phyloP scores from a whole-genome alignment of 2,329 filamentous ascomycete species.

The Aureobasidium pullulans region DNA sequence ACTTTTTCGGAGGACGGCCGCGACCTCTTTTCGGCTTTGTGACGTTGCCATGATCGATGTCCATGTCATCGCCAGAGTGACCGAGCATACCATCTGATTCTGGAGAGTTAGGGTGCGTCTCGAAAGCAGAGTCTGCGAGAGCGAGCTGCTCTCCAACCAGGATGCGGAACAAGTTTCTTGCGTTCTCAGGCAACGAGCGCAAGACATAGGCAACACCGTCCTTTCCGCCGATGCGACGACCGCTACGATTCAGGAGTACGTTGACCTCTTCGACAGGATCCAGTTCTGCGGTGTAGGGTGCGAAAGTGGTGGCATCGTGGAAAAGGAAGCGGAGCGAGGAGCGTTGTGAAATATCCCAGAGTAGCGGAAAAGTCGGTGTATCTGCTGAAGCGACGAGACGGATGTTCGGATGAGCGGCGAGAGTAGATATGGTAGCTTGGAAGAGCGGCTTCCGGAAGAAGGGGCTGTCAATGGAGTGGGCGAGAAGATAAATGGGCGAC shows the following conservation, averaged over 20 bases:
- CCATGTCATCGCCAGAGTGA: constrained; percentile 15
- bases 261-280: constrained; percentile 89
- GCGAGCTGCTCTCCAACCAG: constrained; percentile 78
- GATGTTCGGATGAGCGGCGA: constrained; percentile 67
- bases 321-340: constrained; percentile 80
- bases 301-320: constrained; percentile 90
- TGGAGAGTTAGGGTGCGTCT: constrained; percentile 22
- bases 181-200: constrained; percentile 85
- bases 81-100: constrained; percentile 4
- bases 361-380: constrained; percentile 74
- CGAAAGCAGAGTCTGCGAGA: constrained; percentile 43
- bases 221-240: constrained; percentile 73
- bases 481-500: constrained; percentile 32
- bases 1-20: constrained; percentile 15
- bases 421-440: constrained; percentile 66
- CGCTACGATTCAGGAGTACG: constrained; percentile 72
- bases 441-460: constrained; percentile 63
- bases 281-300: constrained; percentile 63
- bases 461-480: constrained; percentile 81
- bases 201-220: constrained; percentile 90
- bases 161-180: constrained; percentile 76
- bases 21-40: constrained; percentile 21
- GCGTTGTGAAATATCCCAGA: constrained; percentile 85
- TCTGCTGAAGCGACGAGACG: constrained; percentile 75
- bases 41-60: constrained; percentile 20